Evolutionary conservation across 106 monocot genomes (phyloP).

Genomic region (Allium fistulosum): DNA sequence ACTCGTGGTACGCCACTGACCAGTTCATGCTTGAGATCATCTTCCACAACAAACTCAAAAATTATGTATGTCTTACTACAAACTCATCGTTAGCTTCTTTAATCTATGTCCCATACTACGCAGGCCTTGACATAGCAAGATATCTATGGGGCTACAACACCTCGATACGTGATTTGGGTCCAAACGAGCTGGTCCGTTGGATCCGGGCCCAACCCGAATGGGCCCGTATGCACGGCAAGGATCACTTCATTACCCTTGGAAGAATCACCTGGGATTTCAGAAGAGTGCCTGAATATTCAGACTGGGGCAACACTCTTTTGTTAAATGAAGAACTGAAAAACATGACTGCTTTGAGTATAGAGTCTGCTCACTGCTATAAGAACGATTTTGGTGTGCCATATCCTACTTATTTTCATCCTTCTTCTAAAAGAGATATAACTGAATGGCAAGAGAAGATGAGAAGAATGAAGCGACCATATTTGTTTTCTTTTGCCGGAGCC

Average conservation of each 20-base stretch:
- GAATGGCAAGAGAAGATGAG: constrained; percentile 61
- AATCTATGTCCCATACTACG: constrained; percentile 92
- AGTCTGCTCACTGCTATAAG: constrained; percentile 59
- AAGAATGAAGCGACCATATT: constrained; percentile 19
- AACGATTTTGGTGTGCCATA: constrained; percentile 81
- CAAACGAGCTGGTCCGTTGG: constrained; percentile 13
- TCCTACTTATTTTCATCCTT: constrained; percentile 90
- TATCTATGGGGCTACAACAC: constrained; percentile 46
- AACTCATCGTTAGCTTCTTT: constrained; percentile 47
- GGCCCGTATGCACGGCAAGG: constrained; percentile 11
- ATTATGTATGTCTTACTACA: constrained; percentile 51
- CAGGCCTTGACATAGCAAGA: constrained; percentile 60
- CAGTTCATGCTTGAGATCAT: constrained; percentile 80
- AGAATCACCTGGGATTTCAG: constrained; percentile 34
- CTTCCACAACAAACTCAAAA: constrained; percentile 60
- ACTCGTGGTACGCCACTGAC: constrained; percentile 72
- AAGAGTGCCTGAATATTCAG: constrained; percentile 2
- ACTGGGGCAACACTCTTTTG: constrained; percentile 73
- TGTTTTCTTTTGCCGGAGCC: constrained; percentile 76
- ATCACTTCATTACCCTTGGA: constrained; percentile 27
- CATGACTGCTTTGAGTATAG: constrained; percentile 71
- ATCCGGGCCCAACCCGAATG: constrained; percentile 10
- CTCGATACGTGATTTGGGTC: constrained; percentile 23
- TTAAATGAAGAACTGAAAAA: constrained; percentile 66
- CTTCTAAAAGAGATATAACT: constrained; percentile 20